Conservation (phyloP, 345 rosid genomes). For the Combretum micranthum region DNA sequence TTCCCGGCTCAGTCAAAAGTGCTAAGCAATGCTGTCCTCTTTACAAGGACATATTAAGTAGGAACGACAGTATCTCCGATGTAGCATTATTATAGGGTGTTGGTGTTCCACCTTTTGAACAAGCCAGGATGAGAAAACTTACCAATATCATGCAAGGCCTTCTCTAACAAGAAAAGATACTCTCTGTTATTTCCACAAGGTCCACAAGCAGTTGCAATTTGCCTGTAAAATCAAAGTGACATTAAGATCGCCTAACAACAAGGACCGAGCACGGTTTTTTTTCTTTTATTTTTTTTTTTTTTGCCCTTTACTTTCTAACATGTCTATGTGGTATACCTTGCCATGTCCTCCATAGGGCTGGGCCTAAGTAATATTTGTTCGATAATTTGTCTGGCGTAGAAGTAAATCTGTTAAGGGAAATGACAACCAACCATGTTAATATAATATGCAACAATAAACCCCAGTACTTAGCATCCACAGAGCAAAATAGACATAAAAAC, state of each 20-base stretch:
- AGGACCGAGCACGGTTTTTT: slow-evolving; percentile 5
- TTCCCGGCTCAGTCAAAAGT: no score
- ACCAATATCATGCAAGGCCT: slow-evolving; percentile 85
- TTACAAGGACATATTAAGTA: no score
- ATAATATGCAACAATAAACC: no score
- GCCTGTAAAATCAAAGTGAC: slow-evolving; percentile 35
- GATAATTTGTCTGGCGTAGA: slow-evolving; percentile 80
- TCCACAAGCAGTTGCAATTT: slow-evolving; percentile 91
- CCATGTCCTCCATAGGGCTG: slow-evolving; percentile 94
- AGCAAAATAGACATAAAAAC: neutral
- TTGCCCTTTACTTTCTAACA: no score
- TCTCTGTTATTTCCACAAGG: slow-evolving; percentile 97
- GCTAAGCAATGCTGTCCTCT: no score
- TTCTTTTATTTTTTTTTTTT: no score
- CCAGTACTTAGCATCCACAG: neutral
- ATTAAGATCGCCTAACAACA: neutral
- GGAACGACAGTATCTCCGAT: no score
- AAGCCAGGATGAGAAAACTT: slow-evolving; percentile 5
- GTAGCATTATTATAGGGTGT: neutral
- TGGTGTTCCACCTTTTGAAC: neutral
- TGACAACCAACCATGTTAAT: neutral
- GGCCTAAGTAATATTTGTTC: slow-evolving; percentile 91
- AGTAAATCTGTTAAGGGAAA: slow-evolving; percentile 58
- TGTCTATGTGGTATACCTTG: no score
- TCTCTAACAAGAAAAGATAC: slow-evolving; percentile 76